Evolutionary conservation across 2,329 filamentous ascomycete genomes (phyloP), one percentile per base, ranked within the genome.

Genomic region (Paracoccidioides lutzii): DNA sequence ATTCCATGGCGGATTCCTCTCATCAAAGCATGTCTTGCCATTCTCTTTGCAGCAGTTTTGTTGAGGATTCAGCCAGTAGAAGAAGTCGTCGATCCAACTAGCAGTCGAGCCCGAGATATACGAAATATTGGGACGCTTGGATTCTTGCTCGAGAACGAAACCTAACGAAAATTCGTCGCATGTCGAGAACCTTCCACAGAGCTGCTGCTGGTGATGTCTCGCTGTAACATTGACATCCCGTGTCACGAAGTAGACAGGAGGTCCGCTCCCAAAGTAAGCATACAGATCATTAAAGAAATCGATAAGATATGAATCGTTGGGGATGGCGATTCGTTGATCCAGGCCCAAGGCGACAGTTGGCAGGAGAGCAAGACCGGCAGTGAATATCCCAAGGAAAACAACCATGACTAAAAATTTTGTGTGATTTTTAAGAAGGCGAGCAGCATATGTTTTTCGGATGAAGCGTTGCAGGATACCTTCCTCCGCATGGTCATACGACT

Each of bases 241-340:
- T 2, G 90, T 89, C 48, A 98, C 89, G 69, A 98, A 98, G 70
- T 97, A 98, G 6, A 98, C 90, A 0, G 93, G 93, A 51, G 93
- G 91, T 0, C 93, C 94, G 14, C 84, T 84, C 58, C 90, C 87
- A 63, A 97, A 86, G 68, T 98, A 98, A 58, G 83, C 83, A 68
- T 96, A 95, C 35, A 98, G 76, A 67, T 98, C 93, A 65, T 97
- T 90, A 72, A 98, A 98, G 71, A 95, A 98, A 8, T 87, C 82
- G 59, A 98, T 95, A 52, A 98, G 76, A 68, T 98, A 98, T 0
- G 91, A 97, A 64, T 88, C 90, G 60, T 87, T 88, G 0, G 93
- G 93, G 57, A 98, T 87, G 9, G 93, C 93, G 55, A 96, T 91
- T 15, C 93, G 84, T 72, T 98, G 93, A 66, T 98, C 93, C 33